Base-by-base conservation (phyloP, 31 red algal genomes). In the Bonnemaisonia californica region DNA sequence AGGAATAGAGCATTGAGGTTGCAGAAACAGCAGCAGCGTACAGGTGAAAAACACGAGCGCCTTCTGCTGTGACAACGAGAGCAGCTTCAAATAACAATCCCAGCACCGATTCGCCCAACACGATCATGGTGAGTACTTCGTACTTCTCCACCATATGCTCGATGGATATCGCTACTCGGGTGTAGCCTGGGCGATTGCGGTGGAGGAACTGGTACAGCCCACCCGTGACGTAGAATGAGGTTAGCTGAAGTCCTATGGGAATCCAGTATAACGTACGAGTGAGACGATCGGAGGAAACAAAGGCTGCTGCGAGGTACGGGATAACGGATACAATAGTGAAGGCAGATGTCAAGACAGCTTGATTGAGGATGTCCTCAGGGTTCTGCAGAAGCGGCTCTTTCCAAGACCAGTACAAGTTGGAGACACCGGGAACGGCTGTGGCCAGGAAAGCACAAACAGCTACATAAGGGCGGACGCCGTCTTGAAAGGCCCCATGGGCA, bases 111-210 rank as follows among this genome's bases (percentile, higher is more conserved):
- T 94, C 92, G 11, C 92, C 92, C 39, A 87, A 36, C 8, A 90
- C 81, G 41, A 94, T 89, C 74, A 89, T 74, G 36, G 92, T 94
- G 23, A 94, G 67, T 32, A 89, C 63, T 35, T 82, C 92, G 41
- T 80, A 94, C 48, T 87, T 86, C 61, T 94, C 92, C 2, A 83
- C 76, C 54, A 94, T 32, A 1, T 80, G 62, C 64, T 94, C 92
- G 41, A 94, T 89, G 69, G 62, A 64, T 1, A 89, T 58, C 1
- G 92, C 92, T 1, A 88, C 35, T n/a, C 81, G 68, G 24, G 85
- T 88, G 11, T 72, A 31, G 22, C 64, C 23, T 3, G 48, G 67
- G 11, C 57, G 27, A 67, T 71, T 75, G 27, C 70, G 55, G 62
- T 77, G 71, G 18, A 91, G 37, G 11, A n/a, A 22, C 3, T 58